Evolutionary conservation across 1,139 yeast species (phyloP), one percentile per base, ranked within the genome.

Genomic region (Candida gigantensis): DNA sequence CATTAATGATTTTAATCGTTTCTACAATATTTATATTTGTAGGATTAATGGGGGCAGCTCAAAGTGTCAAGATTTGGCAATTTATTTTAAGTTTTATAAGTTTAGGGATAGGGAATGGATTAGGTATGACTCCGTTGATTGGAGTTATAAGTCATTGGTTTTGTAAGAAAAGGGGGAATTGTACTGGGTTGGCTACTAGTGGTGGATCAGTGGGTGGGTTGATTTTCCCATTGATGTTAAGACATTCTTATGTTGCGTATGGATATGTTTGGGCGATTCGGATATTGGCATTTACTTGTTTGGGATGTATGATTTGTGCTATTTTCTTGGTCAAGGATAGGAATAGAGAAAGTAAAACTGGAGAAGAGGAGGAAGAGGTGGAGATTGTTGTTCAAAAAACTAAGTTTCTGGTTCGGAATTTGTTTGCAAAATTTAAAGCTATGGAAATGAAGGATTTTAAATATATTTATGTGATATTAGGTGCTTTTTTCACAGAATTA

Each of bases 161-260:
- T 49, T 57, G 60, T 39, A 60, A 58, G 32, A 71, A 69, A 41
- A 62, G 84, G 37, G 84, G 81, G 0, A 56, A 66, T 21, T 81
- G 80, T 3, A 67, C 76, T 13, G 81, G 83, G 0, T 44, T 78
- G 0, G 80, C 84, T 3, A 75, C 84, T 1, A 62, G 74, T 49
- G 86, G 86, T 12, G 86, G 85, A 0, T 74, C 81, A 12, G 60
- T 79, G 8, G 87, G 86, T 10, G 87, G 86, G 23, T 62, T 78
- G 19, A 53, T 73, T 10, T 77, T 81, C 55, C 85, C 88, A 1
- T 64, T 79, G 33, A 68, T 81, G 62, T 65, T 81, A 43, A 62
- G 81, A 42, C 65, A 67, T 24, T 55, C 80, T 11, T 81, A 78
- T 48, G 54, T 56, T 3, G 65, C 65, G 33, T 71, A 77, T 27